phyloP scores from a whole-genome alignment of 768 basidiomycete genomes.

The Trametes gibbosa region DNA sequence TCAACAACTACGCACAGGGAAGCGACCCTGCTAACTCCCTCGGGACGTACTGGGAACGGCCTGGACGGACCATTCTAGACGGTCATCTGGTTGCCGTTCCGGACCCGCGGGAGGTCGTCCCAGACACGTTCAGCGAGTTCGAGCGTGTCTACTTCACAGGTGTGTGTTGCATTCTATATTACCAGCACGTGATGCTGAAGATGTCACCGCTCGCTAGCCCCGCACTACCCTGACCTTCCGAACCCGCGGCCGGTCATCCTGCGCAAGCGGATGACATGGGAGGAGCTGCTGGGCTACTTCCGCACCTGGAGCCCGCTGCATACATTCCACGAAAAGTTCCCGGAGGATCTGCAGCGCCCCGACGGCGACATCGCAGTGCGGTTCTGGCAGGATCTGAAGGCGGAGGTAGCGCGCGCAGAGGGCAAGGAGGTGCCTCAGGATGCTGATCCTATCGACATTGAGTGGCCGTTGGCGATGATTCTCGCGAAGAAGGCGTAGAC shows the following conservation, averaged over 20 bases:
- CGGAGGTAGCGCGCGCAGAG: slow-evolving; percentile 29
- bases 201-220: slow-evolving; percentile 28
- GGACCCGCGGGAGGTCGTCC: slow-evolving; percentile 37
- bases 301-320: slow-evolving; percentile 70
- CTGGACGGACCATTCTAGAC: slow-evolving; percentile 75
- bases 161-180: slow-evolving; percentile 23
- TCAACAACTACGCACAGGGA: slow-evolving; percentile 64
- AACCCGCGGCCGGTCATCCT: slow-evolving; percentile 49
- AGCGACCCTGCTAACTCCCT: slow-evolving; percentile 49
- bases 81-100: slow-evolving; percentile 70
- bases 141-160: slow-evolving; percentile 61
- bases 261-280: slow-evolving; percentile 60
- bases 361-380: slow-evolving; percentile 66
- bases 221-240: slow-evolving; percentile 41
- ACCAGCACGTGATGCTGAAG: neutral
- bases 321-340: slow-evolving; percentile 60
- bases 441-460: slow-evolving; percentile 35
- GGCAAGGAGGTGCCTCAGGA: slow-evolving; percentile 23
- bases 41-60: slow-evolving; percentile 78
- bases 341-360: slow-evolving; percentile 46
- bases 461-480: slow-evolving; percentile 39
- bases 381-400: slow-evolving; percentile 56
- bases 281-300: slow-evolving; percentile 63
- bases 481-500: slow-evolving; percentile 20
- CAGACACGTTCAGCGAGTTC: slow-evolving; percentile 39